A percentile compares a stretch with the other conserved stretches of the same genome.
Evolutionary conservation across 495 filamentous ascomycete genomes (phyloP).

Genomic region (Hypoxylon trugodes): DNA sequence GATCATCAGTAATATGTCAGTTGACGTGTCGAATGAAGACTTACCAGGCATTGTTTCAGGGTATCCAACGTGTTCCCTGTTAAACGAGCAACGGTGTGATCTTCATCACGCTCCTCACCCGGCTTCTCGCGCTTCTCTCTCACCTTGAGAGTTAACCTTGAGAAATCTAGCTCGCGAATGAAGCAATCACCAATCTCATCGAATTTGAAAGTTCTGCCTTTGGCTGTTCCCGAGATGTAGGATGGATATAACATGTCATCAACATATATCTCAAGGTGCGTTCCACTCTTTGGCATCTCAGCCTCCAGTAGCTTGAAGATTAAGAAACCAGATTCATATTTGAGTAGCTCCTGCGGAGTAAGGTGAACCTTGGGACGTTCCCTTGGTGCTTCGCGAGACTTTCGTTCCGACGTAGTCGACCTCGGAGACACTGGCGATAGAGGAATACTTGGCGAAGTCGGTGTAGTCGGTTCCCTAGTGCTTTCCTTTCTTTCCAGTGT

Average conservation of each 20-base stretch:
- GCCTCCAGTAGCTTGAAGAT: constrained; percentile 95
- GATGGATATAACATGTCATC: constrained; percentile 95
- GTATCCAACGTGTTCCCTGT: constrained; percentile 86
- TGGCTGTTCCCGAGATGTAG: constrained; percentile 80
- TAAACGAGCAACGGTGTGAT: constrained; percentile 80
- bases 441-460: constrained; percentile 43
- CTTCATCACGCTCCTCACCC: constrained; percentile 71
- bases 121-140: constrained; percentile 77
- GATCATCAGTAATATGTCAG: constrained; percentile 22
- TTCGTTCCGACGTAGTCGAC: constrained; percentile 52
- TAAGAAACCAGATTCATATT: constrained; percentile 89
- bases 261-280: constrained; percentile 86
- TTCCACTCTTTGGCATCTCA: constrained; percentile 76
- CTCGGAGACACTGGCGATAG: constrained; percentile 38
- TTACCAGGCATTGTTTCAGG: constrained; percentile 83
- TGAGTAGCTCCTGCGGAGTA: constrained; percentile 76
- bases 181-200: constrained; percentile 95
- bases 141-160: constrained; percentile 86
- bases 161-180: constrained; percentile 95
- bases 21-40: constrained; percentile 24
- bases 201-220: constrained; percentile 69
- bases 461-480: constrained; percentile 41
- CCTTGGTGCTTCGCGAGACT: constrained; percentile 66
- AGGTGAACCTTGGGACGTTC: constrained; percentile 79
- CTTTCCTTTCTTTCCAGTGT: constrained; percentile 46